Evolutionary conservation across 2,329 filamentous ascomycete genomes (phyloP).

Genomic region (Cladophialophora chaetospira): DNA sequence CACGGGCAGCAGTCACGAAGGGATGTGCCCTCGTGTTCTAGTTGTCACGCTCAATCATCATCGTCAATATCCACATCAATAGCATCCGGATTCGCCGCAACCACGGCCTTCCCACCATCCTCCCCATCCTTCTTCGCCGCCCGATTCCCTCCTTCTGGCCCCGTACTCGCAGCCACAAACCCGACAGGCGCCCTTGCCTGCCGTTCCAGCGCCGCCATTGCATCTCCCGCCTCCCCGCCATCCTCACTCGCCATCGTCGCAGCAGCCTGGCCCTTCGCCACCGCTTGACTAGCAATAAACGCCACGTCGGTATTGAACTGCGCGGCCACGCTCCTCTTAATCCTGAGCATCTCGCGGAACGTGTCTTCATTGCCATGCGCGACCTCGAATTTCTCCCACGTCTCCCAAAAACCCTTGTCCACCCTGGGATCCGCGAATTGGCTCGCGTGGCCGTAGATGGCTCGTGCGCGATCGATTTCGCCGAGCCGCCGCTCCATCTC

Average conservation of each 20-base stretch:
- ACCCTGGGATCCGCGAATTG: constrained; percentile 97
- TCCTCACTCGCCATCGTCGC: constrained; percentile 41
- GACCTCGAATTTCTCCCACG: constrained; percentile 97
- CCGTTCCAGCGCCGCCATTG: constrained; percentile 85
- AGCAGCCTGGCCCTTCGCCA: constrained; percentile 71
- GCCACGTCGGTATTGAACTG: constrained; percentile 99
- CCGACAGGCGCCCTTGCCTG: constrained; percentile 86
- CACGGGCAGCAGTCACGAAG: too few species aligned
- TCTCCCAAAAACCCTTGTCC: constrained; percentile 87
- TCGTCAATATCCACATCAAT: constrained; percentile 72
- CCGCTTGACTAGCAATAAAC: constrained; percentile 93
- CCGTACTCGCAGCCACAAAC: constrained; percentile 85
- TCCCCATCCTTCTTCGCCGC: constrained; percentile 41
- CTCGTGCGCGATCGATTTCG: constrained; percentile 90
- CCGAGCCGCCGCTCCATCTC: constrained; percentile 92
- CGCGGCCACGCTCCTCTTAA: constrained; percentile 95
- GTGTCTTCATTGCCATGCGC: constrained; percentile 99
- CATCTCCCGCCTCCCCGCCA: constrained; percentile 59
- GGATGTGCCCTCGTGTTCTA: background rate
- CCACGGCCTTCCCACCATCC: constrained; percentile 27
- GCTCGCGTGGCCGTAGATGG: constrained; percentile 93
- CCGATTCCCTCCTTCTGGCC: constrained; percentile 64
- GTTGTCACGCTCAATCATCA: constrained; percentile 15
- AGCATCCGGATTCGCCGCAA: constrained; percentile 75
- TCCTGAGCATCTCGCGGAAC: constrained; percentile 97